Conservation (phyloP, 2,329 filamentous ascomycete species). For the Diaporthe eres region DNA sequence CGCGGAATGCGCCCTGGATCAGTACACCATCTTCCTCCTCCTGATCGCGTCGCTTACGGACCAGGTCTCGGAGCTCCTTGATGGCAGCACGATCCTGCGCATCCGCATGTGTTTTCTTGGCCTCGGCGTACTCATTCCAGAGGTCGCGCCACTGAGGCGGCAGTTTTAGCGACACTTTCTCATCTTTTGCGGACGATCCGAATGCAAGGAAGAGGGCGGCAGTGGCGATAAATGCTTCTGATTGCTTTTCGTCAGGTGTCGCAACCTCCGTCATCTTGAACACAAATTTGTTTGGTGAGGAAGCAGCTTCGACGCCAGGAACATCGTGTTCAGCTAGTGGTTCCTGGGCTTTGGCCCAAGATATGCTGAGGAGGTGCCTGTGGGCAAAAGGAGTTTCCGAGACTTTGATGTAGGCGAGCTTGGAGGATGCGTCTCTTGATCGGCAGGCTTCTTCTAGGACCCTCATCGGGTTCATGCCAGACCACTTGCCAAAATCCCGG, state of each 20-base stretch:
- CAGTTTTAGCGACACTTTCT: slow-evolving; percentile 85
- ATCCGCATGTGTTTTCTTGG: slow-evolving; percentile 79
- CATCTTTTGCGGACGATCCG: slow-evolving; percentile 82
- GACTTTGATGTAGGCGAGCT: slow-evolving; percentile 76
- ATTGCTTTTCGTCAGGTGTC: slow-evolving; percentile 82
- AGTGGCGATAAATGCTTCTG: slow-evolving; percentile 88
- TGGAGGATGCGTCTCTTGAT: slow-evolving; percentile 79
- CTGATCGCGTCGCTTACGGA: slow-evolving; percentile 77
- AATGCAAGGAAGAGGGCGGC: slow-evolving; percentile 86
- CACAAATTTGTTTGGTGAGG: slow-evolving; percentile 67
- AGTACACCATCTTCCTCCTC: slow-evolving; percentile 83
- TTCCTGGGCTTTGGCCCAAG: slow-evolving; percentile 83
- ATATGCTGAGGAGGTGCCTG: slow-evolving; percentile 80
- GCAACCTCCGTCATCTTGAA: slow-evolving; percentile 84
- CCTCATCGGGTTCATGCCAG: slow-evolving; percentile 81
- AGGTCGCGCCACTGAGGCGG: slow-evolving; percentile 87
- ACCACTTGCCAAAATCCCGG: slow-evolving; percentile 87
- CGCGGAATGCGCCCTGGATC: slow-evolving; percentile 81
- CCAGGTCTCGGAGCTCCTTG: slow-evolving; percentile 76
- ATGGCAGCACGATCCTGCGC: slow-evolving; percentile 78
- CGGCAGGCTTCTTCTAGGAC: slow-evolving; percentile 90
- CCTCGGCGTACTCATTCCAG: slow-evolving; percentile 82
- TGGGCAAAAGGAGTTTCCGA: slow-evolving; percentile 83
- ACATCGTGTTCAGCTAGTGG: slow-evolving; percentile 54
- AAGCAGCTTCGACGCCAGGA: slow-evolving; percentile 60